Evolutionary conservation across 805 yeast genomes (phyloP).

Genomic region (Wickerhamiella hasegawae): DNA sequence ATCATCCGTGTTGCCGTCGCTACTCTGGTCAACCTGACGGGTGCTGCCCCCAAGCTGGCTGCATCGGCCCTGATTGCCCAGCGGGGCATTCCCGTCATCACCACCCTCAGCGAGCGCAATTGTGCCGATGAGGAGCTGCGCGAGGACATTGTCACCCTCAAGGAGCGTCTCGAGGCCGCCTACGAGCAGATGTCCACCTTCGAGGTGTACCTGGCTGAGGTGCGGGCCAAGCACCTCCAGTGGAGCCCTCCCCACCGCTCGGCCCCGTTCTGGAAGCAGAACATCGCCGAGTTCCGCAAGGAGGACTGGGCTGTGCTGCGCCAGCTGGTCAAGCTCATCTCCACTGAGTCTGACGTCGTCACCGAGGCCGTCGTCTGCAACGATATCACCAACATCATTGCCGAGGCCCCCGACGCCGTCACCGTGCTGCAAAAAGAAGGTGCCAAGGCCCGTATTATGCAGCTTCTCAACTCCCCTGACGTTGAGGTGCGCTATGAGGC

Average conservation of each 20-base stretch:
- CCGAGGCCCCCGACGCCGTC: slow-evolving; percentile 45
- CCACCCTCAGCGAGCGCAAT: slow-evolving; percentile 65
- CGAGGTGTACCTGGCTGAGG: slow-evolving; percentile 79
- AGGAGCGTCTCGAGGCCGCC: slow-evolving; percentile 48
- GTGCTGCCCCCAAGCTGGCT: slow-evolving; percentile 24
- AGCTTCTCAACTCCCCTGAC: slow-evolving; percentile 60
- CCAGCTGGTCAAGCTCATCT: slow-evolving; percentile 31
- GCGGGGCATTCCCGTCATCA: slow-evolving; percentile 54
- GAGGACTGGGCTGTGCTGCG: slow-evolving; percentile 59
- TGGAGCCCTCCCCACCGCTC: slow-evolving; percentile 92
- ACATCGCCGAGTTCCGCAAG: slow-evolving; percentile 58
- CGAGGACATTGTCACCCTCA: slow-evolving; percentile 45
- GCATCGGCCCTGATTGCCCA: slow-evolving; percentile 57
- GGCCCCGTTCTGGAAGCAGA: slow-evolving; percentile 80
- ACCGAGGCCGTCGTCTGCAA: slow-evolving; percentile 47
- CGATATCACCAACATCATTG: slow-evolving; percentile 48
- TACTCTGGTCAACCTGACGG: slow-evolving; percentile 30
- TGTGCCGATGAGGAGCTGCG: slow-evolving; percentile 90
- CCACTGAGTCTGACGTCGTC: slow-evolving; percentile 18
- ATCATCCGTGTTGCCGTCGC: slow-evolving; percentile 73
- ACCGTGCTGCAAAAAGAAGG: slow-evolving; percentile 37
- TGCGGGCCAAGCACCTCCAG: slow-evolving; percentile 57
- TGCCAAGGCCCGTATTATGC: slow-evolving; percentile 71
- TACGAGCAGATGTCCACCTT: slow-evolving; percentile 73
- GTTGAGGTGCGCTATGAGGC: slow-evolving; percentile 90